Conservation (phyloP, 805 yeast species). For the Lachancea waltii region DNA sequence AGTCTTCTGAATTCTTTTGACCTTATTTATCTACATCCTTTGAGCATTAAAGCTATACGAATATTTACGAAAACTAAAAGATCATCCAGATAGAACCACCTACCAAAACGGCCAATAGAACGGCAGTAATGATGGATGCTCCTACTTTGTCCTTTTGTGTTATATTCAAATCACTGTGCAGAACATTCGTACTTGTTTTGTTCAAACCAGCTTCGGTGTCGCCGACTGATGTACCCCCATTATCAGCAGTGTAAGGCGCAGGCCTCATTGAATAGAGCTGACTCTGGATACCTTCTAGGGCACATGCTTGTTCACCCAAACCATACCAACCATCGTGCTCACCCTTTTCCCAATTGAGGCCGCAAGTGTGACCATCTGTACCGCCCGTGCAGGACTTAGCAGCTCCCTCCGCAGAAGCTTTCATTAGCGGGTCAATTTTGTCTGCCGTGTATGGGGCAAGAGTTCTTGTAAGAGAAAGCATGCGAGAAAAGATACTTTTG, state of each 20-base stretch:
- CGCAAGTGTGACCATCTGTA: slow-evolving; percentile 69
- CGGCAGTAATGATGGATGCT: slow-evolving; percentile 80
- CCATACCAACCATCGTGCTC: slow-evolving; percentile 65
- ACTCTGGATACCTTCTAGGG: slow-evolving; percentile 56
- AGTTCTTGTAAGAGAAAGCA: slow-evolving; percentile 51
- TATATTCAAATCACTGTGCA: slow-evolving; percentile 38
- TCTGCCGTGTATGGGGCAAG: slow-evolving; percentile 46
- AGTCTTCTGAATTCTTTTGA: not conserved
- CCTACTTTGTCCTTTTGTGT: slow-evolving; percentile 72
- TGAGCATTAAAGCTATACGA: not conserved
- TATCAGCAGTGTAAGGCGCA: slow-evolving; percentile 46
- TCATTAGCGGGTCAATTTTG: slow-evolving; percentile 37
- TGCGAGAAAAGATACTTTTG: slow-evolving; percentile 61
- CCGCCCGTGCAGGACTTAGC: slow-evolving; percentile 72
- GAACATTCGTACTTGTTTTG: slow-evolving; percentile 35
- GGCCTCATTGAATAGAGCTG: slow-evolving; percentile 39
- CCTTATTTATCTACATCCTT: too few relatives aligned
- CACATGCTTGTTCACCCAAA: slow-evolving; percentile 73
- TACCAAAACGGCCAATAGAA: slow-evolving; percentile 52
- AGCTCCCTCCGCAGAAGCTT: slow-evolving; percentile 56
- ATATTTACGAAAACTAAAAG: slow-evolving; percentile 28
- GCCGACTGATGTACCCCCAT: slow-evolving; percentile 53
- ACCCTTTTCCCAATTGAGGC: slow-evolving; percentile 52
- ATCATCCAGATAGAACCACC: slow-evolving; percentile 81
- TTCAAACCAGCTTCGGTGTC: slow-evolving; percentile 47